These are phyloP conservation scores for Nicotiana sylvestris DNA, from an alignment of 257 asterid genomes.

Conservation along the genomic window DNA sequence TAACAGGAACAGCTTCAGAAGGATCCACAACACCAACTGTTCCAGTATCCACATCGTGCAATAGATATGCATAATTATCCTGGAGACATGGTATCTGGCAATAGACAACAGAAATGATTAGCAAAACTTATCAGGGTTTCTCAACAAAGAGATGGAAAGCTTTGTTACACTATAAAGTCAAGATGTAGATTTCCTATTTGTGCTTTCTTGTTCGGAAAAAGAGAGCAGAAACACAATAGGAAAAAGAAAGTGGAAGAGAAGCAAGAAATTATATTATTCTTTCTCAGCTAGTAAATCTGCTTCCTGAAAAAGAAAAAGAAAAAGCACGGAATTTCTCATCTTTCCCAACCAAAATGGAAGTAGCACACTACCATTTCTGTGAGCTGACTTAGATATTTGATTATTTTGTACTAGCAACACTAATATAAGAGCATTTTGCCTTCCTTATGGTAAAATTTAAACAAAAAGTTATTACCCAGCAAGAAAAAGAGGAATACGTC, in stretches of 20 bases:
- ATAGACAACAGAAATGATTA: slow-evolving; percentile 7
- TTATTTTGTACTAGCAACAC: background rate
- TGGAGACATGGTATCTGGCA: slow-evolving; percentile 80
- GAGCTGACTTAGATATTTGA: background rate
- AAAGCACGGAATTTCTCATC: background rate
- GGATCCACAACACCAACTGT: slow-evolving; percentile 99
- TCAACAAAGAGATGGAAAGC: background rate
- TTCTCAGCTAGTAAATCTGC: background rate
- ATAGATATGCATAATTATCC: slow-evolving; percentile 89
- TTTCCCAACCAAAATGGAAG: background rate
- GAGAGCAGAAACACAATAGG: background rate
- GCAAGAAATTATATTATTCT: background rate
- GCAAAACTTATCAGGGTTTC: background rate
- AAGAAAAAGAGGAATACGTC: background rate
- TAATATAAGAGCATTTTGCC: background rate
- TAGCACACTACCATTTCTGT: background rate
- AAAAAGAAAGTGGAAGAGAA: background rate
- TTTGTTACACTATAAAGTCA: background rate
- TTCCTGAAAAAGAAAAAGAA: background rate
- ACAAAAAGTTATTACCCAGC: background rate
- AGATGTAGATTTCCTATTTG: background rate
- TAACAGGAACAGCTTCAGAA: slow-evolving; percentile 82
- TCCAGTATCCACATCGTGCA: slow-evolving; percentile 87
- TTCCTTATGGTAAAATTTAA: background rate
- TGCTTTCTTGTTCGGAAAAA: background rate